These are phyloP conservation scores for Acorus calamus DNA, from an alignment of 106 monocot species.

Conservation along the genomic window DNA sequence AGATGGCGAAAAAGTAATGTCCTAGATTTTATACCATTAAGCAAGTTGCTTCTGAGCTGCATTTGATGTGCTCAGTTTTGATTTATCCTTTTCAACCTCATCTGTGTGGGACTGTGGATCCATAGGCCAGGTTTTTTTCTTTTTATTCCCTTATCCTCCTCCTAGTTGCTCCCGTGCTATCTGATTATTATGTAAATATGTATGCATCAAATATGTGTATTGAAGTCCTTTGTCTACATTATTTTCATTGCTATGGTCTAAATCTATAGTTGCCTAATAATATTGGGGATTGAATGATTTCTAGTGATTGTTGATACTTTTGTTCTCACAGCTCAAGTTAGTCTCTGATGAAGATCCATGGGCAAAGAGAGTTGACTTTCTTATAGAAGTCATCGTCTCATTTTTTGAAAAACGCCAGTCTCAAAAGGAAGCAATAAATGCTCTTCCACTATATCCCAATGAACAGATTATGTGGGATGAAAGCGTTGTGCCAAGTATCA, in stretches of 20 bases:
- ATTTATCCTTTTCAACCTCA: no score
- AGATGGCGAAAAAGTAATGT: no score
- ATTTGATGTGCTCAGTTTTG: no score
- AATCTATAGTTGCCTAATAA: background rate
- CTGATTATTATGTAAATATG: no score
- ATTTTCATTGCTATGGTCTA: background rate
- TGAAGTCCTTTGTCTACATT: background rate
- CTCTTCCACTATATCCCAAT: constrained; percentile 94
- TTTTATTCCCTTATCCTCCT: no score
- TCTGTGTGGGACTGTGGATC: no score
- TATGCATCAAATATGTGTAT: no score
- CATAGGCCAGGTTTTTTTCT: no score
- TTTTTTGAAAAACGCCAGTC: constrained; percentile 97
- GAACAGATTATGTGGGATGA: constrained; percentile 99
- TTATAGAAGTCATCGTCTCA: constrained; percentile 70
- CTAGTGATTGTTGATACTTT: background rate
- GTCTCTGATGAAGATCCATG: constrained; percentile 82
- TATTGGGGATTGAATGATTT: no score
- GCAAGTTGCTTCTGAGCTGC: no score
- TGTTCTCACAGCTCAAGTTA: constrained; percentile 64
- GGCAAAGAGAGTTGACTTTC: constrained; percentile 61
- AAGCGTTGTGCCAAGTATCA: constrained; percentile 93
- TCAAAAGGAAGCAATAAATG: constrained; percentile 98
- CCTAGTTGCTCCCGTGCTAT: no score
- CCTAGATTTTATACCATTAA: no score